These are phyloP conservation scores for Metschnikowia shivogae DNA, from an alignment of 805 yeast species.

Conservation along the genomic window DNA sequence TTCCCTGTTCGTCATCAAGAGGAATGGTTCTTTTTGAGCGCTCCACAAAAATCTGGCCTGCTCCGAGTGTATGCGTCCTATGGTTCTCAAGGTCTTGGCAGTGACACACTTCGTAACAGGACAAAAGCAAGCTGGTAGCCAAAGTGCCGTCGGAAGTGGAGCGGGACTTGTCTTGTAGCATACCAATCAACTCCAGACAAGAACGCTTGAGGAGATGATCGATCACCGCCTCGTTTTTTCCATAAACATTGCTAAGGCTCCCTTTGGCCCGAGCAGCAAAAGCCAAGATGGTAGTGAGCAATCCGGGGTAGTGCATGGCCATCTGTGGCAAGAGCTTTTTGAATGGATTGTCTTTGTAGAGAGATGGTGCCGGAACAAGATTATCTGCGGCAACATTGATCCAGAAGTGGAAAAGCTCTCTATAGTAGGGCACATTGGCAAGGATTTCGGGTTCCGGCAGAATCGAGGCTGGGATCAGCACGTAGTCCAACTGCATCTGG, in stretches of 20 bases:
- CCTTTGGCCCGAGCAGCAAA: constrained; percentile 34
- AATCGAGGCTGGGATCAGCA: constrained; percentile 31
- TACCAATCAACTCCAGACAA: constrained; percentile 50
- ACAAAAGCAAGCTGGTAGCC: constrained; percentile 55
- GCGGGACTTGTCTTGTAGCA: constrained; percentile 47
- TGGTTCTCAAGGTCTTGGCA: constrained; percentile 48
- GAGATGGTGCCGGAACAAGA: constrained; percentile 63
- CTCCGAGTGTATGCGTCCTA: constrained; percentile 65
- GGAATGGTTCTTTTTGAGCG: constrained; percentile 24
- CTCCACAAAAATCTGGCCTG: constrained; percentile 57
- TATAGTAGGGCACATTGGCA: constrained; percentile 54
- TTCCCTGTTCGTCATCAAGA: not conserved
- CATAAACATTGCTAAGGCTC: constrained; percentile 18
- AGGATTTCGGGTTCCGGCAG: constrained; percentile 55
- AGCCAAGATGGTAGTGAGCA: constrained; percentile 53
- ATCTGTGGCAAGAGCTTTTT: constrained; percentile 59
- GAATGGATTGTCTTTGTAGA: constrained; percentile 63
- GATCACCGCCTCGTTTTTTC: constrained; percentile 38
- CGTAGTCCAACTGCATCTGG: not conserved
- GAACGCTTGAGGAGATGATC: constrained; percentile 54
- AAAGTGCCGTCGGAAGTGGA: constrained; percentile 64
- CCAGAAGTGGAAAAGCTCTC: constrained; percentile 61
- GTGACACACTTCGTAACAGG: constrained; percentile 50
- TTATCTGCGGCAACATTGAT: constrained; percentile 54
- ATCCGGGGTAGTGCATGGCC: constrained; percentile 57